phyloP scores from a whole-genome alignment of 352 stramenopile species.

The Globisporangium sylvaticum region DNA sequence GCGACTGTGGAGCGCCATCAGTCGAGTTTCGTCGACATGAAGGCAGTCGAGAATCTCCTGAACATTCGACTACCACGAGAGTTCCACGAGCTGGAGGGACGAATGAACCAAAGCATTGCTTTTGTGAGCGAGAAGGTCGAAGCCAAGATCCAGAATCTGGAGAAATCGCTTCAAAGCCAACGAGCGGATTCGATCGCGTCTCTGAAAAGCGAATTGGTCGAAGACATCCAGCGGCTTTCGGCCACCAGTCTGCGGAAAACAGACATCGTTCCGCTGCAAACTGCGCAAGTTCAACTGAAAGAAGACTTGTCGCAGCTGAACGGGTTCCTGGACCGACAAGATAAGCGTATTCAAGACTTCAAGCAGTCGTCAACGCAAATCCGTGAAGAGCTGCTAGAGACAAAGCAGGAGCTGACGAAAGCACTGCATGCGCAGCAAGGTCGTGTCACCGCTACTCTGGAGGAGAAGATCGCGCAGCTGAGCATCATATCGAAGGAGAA shows the following conservation, averaged over 20 bases:
- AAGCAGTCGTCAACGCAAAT: constrained; percentile 42
- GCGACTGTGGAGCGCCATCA: constrained; percentile 49
- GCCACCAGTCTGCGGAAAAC: constrained; percentile 37
- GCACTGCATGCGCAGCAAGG: constrained; percentile 48
- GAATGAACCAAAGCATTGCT: constrained; percentile 46
- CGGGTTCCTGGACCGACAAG: constrained; percentile 51
- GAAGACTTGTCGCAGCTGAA: constrained; percentile 60
- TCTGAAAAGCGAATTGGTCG: constrained; percentile 53
- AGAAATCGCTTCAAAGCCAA: constrained; percentile 49
- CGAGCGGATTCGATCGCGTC: constrained; percentile 43
- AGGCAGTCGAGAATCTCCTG: constrained; percentile 61
- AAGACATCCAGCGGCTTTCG: constrained; percentile 59
- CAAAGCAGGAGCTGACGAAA: constrained; percentile 54
- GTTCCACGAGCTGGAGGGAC: constrained; percentile 69
- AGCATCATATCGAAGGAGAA: constrained; percentile 38
- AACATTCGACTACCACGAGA: constrained; percentile 64
- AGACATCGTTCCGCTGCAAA: constrained; percentile 50
- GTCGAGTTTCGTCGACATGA: constrained; percentile 50
- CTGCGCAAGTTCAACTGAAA: constrained; percentile 53
- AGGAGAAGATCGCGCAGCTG: constrained; percentile 56
- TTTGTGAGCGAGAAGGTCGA: constrained; percentile 71
- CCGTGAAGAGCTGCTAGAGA: constrained; percentile 50
- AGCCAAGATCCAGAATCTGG: constrained; percentile 47
- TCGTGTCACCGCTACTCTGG: constrained; percentile 35
- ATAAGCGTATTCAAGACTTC: constrained; percentile 55